A percentile compares a stretch with the other conserved stretches of the same genome.
Conservation (phyloP, 2,329 filamentous ascomycete genomes). For the Rutstroemia sp. region DNA sequence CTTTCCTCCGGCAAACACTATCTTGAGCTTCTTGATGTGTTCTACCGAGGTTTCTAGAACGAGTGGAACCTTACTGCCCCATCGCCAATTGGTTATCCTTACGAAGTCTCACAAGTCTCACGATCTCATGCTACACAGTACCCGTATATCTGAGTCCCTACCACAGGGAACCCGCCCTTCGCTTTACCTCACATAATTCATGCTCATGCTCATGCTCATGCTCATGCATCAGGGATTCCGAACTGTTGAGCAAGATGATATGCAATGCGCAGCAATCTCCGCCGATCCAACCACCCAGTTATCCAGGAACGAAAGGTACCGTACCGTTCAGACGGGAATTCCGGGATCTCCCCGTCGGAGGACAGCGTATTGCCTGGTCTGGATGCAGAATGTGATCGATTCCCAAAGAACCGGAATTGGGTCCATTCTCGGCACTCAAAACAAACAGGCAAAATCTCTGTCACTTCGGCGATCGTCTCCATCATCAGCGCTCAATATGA, state of each 20-base stretch:
- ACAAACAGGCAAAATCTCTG: background rate
- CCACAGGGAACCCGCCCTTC: too few relatives aligned
- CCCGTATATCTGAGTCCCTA: background rate
- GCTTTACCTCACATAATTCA: too few relatives aligned
- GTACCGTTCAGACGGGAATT: conserved; percentile 6
- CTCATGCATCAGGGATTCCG: conserved; percentile 1
- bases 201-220: background rate
- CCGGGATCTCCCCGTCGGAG: background rate
- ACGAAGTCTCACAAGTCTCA: conserved; percentile 2
- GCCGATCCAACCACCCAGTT: background rate
- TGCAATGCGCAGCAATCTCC: conserved; percentile 9
- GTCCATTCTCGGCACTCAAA: background rate
- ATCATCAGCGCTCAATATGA: background rate
- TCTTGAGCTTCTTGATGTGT: conserved; percentile 5
- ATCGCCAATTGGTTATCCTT: background rate
- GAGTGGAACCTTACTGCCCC: background rate
- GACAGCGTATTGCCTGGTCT: background rate
- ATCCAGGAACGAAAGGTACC: background rate
- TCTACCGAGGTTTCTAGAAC: conserved; percentile 11
- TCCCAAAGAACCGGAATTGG: background rate
- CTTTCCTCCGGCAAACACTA: conserved; percentile 3
- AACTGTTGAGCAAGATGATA: conserved; percentile 2
- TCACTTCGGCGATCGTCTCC: background rate
- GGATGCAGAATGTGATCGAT: background rate
- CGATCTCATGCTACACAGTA: background rate